These are phyloP conservation scores for Rhynchospora breviuscula DNA, from an alignment of 176 grass and related monocot species.

Conservation along the genomic window DNA sequence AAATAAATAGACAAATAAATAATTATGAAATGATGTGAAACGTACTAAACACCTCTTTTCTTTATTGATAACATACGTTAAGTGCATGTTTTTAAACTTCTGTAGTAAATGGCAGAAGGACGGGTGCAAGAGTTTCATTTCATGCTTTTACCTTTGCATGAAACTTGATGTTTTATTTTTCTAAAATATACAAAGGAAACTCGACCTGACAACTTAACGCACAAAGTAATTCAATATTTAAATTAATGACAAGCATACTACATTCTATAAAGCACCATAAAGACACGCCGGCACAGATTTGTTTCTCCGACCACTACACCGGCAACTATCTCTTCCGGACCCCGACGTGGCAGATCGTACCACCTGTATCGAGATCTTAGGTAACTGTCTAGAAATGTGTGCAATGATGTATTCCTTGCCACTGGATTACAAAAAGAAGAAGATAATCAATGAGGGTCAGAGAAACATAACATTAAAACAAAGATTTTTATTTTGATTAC, in stretches of 20 bases:
- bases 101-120: background rate
- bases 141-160: background rate
- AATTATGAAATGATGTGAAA: background rate
- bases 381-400: conserved; percentile 90
- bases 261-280: conserved; percentile 96
- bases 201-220: background rate
- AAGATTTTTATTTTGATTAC: background rate
- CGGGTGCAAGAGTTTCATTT: background rate
- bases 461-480: background rate
- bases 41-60: background rate
- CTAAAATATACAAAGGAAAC: background rate
- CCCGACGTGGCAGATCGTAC: conserved; percentile 86
- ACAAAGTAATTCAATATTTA: conserved; percentile 13
- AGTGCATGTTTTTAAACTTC: background rate
- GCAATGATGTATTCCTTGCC: conserved; percentile 64
- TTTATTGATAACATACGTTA: background rate
- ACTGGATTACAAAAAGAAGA: conserved; percentile 35
- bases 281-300: conserved; percentile 82
- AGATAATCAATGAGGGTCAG: background rate
- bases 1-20: conserved; percentile 19
- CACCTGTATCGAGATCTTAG: conserved; percentile 85
- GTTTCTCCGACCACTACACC: conserved; percentile 81
- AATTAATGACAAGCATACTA: conserved; percentile 31
- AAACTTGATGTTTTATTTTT: background rate
- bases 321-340: conserved; percentile 48